These are phyloP conservation scores for Ceratocystis variospora DNA, from an alignment of 2,329 filamentous ascomycete species.

Conservation along the genomic window DNA sequence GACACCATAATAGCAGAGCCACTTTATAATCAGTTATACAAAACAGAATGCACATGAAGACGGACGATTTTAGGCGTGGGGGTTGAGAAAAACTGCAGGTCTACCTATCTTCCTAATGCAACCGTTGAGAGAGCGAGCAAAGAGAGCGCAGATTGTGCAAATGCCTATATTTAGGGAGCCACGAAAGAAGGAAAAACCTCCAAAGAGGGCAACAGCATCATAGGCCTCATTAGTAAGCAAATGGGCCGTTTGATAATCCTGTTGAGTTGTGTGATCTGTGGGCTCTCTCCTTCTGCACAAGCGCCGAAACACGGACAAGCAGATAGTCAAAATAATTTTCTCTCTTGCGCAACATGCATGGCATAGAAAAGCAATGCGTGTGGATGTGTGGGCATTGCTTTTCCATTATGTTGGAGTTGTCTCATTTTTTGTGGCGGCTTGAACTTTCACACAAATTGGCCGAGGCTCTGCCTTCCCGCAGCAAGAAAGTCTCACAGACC, in stretches of 20 bases:
- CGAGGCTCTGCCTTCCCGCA: background rate
- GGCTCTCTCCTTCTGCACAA: background rate
- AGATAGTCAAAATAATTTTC: background rate
- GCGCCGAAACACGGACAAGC: background rate
- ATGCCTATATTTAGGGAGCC: too few species aligned
- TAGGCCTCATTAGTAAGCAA: background rate
- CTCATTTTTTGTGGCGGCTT: background rate
- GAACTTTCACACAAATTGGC: background rate
- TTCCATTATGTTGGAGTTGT: background rate
- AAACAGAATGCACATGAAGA: background rate
- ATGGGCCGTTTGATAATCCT: background rate
- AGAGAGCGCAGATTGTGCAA: too few species aligned
- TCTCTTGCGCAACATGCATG: constrained; percentile 5
- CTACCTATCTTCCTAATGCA: too few species aligned
- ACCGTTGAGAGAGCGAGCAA: too few species aligned
- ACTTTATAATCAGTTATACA: background rate
- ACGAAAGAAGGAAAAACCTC: too few species aligned
- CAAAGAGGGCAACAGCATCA: too few species aligned
- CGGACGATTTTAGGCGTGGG: background rate
- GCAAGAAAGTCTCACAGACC: background rate
- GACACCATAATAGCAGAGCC: background rate
- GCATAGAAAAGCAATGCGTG: background rate
- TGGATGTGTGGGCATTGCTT: background rate
- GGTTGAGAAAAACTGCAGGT: background rate
- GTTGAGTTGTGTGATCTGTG: background rate